A percentile compares a stretch with the other conserved stretches of the same genome.
phyloP scores from a whole-genome alignment of 164 flowering plant genomes.

The Echeveria elegans region DNA sequence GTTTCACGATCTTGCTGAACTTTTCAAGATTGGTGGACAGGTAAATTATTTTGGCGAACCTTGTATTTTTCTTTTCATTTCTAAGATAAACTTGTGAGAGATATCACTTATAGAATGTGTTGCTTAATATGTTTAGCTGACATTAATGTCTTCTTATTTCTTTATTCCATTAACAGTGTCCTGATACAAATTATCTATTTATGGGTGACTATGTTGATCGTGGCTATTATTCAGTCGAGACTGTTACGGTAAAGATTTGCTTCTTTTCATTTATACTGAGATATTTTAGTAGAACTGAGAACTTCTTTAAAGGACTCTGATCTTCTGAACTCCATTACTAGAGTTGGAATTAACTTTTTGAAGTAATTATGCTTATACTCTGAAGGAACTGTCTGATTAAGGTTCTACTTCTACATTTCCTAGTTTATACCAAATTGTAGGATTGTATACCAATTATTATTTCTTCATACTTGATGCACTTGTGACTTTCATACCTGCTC shows the following conservation, averaged over 20 bases:
- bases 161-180: constrained; percentile 48
- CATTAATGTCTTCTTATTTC: not conserved
- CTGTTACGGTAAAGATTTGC: constrained; percentile 63
- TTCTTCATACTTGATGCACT: not conserved
- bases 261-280: not conserved
- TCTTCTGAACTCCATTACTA: not conserved
- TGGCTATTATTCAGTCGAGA: constrained; percentile 92
- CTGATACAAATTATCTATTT: constrained; percentile 90
- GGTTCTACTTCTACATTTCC: not conserved
- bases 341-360: not conserved
- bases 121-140: not conserved
- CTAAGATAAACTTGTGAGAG: not conserved
- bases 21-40: constrained; percentile 92
- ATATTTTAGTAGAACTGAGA: not conserved
- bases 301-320: not conserved
- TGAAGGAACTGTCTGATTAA: not conserved
- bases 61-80: not conserved
- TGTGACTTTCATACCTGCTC: not conserved
- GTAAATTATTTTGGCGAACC: constrained; percentile 23
- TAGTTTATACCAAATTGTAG: not conserved
- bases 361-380: not conserved
- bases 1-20: constrained; percentile 94
- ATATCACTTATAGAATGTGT: not conserved
- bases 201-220: constrained; percentile 99
- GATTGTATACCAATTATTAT: not conserved